Conservation (phyloP, 306 rosid species). For the Cajanus cajan region DNA sequence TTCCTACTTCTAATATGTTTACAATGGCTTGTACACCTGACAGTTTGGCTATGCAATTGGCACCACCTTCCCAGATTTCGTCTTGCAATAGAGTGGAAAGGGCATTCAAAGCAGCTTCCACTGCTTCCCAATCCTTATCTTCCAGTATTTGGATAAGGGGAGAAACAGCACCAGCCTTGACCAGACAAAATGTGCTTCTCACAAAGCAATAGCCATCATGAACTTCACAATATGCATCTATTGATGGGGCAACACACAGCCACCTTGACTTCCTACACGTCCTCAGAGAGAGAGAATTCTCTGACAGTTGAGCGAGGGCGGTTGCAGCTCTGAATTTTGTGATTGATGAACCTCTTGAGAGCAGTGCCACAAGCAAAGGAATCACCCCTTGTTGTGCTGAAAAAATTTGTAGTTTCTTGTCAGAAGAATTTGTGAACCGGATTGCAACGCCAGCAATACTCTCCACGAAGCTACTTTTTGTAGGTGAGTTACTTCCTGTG, state of each 20-base stretch:
- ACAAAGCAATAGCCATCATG: conserved; percentile 60
- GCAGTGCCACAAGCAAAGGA: conserved; percentile 63
- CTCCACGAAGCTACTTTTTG: conserved; percentile 39
- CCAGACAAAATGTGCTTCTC: conserved; percentile 64
- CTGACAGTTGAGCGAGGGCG: conserved; percentile 75
- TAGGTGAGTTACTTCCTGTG: conserved; percentile 33
- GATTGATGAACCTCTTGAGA: conserved; percentile 54
- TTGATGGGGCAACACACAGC: conserved; percentile 59
- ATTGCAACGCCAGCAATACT: conserved; percentile 47
- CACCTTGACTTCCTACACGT: conserved; percentile 52
- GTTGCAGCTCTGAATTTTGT: conserved; percentile 65
- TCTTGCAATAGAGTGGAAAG: conserved; percentile 76
- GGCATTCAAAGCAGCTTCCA: conserved; percentile 62
- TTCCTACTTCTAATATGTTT: conserved; percentile 47
- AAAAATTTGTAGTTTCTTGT: conserved; percentile 63
- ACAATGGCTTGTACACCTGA: conserved; percentile 55
- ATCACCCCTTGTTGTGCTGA: conserved; percentile 71
- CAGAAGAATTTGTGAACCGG: conserved; percentile 64
- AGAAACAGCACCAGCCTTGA: conserved; percentile 66
- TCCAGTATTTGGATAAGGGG: conserved; percentile 59
- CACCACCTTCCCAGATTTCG: conserved; percentile 68
- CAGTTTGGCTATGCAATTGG: conserved; percentile 52
- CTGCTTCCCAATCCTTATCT: conserved; percentile 58
- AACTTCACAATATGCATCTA: conserved; percentile 60
- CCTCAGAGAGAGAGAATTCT: conserved; percentile 55